A percentile compares a stretch with the other conserved stretches of the same genome.
Conservation (phyloP, 2,329 filamentous ascomycete genomes). For the Leptographium radiaticola region DNA sequence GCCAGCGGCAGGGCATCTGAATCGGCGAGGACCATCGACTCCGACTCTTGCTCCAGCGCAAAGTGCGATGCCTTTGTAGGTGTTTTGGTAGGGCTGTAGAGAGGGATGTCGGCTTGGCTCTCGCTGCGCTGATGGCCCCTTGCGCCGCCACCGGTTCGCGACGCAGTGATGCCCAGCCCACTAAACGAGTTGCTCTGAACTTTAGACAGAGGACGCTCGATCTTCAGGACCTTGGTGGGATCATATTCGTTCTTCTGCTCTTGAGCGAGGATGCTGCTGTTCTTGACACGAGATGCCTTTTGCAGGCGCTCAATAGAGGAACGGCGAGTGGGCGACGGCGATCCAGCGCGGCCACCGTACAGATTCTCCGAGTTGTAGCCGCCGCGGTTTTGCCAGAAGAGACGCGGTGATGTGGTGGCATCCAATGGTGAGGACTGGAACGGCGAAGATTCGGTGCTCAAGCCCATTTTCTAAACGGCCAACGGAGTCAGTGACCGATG, state of each 20-base stretch:
- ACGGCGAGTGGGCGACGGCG: constrained; percentile 62
- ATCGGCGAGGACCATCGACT: background rate
- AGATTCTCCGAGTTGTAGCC: constrained; percentile 63
- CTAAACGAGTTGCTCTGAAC: constrained; percentile 61
- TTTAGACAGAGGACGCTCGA: constrained; percentile 72
- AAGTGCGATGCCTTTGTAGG: constrained; percentile 19
- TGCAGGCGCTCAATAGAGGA: constrained; percentile 93
- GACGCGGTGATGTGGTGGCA: constrained; percentile 57
- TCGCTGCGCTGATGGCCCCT: constrained; percentile 38
- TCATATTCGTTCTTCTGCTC: constrained; percentile 92
- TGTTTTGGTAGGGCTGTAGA: constrained; percentile 39
- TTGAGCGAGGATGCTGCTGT: constrained; percentile 91
- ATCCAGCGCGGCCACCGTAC: constrained; percentile 43
- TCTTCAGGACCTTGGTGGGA: constrained; percentile 58
- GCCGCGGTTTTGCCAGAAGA: constrained; percentile 75
- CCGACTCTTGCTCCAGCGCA: background rate
- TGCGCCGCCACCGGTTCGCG: constrained; percentile 35
- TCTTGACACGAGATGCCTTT: constrained; percentile 88
- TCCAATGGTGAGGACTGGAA: constrained; percentile 74
- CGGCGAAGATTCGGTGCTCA: constrained; percentile 64
- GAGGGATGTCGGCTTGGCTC: constrained; percentile 47
- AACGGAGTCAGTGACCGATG: background rate
- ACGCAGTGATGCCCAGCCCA: constrained; percentile 39
- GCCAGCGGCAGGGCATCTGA: background rate
- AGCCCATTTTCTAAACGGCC: constrained; percentile 45